Conservation (phyloP, 306 rosid species). For the Dalbergia cochinchinensis region DNA sequence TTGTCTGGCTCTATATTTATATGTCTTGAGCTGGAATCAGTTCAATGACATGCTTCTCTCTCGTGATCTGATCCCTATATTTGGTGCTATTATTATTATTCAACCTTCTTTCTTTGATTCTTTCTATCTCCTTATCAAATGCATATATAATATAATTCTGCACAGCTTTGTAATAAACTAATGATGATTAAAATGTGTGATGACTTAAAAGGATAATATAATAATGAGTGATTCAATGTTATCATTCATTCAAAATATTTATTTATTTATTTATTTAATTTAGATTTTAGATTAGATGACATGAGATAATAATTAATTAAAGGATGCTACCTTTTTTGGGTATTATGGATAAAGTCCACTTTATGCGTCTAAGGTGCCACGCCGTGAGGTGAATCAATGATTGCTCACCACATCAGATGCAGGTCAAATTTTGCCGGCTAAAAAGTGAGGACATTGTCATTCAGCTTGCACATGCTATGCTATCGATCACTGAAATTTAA, state of each 20-base stretch:
- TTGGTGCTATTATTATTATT: constrained; percentile 19
- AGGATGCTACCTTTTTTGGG: constrained; percentile 26
- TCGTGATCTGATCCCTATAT: constrained; percentile 20
- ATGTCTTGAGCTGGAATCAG: constrained; percentile 27
- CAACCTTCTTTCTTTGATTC: background rate
- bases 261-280: background rate
- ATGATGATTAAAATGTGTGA: background rate
- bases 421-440: constrained; percentile 43
- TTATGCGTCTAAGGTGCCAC: constrained; percentile 19
- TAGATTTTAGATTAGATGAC: too few species aligned
- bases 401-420: constrained; percentile 37
- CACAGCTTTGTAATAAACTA: background rate
- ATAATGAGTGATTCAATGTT: constrained; percentile 9
- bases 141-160: background rate
- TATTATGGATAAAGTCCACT: constrained; percentile 33
- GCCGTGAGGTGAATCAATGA: constrained; percentile 40
- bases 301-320: constrained; percentile 31
- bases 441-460: background rate
- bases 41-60: constrained; percentile 34
- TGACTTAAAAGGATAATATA: constrained; percentile 12
- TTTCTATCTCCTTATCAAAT: constrained; percentile 4
- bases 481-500: too few species aligned
- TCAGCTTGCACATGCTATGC: constrained; percentile 36
- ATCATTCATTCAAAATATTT: background rate
- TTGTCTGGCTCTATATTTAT: constrained; percentile 27